Conservation (phyloP, 148 eudicot genomes). For the Rhododendron griersonianum region DNA sequence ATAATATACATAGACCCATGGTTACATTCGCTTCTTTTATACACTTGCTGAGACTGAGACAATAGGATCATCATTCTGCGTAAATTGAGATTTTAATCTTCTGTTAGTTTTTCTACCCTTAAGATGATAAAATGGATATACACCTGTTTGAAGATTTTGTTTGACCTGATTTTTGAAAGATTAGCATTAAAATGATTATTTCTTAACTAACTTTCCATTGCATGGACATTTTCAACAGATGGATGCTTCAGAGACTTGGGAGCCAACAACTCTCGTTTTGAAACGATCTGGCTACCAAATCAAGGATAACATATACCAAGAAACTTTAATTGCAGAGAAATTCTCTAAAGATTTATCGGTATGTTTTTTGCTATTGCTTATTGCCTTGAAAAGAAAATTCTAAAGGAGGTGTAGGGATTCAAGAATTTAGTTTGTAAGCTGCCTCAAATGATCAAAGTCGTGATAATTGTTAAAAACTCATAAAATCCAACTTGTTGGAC, state of each 20-base stretch:
- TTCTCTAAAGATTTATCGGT: slow-evolving; percentile 72
- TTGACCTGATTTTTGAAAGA: no score
- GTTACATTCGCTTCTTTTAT: not conserved
- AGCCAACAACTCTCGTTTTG: slow-evolving; percentile 56
- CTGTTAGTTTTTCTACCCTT: not conserved
- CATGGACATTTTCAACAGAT: slow-evolving; percentile 40
- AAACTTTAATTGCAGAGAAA: slow-evolving; percentile 52
- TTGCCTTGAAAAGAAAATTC: not conserved
- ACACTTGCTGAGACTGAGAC: not conserved
- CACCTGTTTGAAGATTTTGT: not conserved
- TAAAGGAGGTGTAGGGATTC: not conserved
- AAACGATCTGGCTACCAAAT: slow-evolving; percentile 68
- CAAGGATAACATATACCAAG: slow-evolving; percentile 46
- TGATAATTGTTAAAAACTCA: no score
- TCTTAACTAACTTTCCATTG: not conserved
- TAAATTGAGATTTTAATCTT: not conserved
- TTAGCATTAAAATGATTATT: not conserved
- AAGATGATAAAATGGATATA: not conserved
- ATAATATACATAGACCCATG: not conserved
- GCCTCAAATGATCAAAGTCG: not conserved
- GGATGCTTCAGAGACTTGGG: slow-evolving; percentile 72
- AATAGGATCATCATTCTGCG: not conserved
- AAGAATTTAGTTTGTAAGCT: not conserved
- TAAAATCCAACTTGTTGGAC: not conserved
- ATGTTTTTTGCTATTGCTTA: slow-evolving; percentile 18